Base-by-base conservation (phyloP, 345 rosid genomes). In the Toxicodendron radicans region DNA sequence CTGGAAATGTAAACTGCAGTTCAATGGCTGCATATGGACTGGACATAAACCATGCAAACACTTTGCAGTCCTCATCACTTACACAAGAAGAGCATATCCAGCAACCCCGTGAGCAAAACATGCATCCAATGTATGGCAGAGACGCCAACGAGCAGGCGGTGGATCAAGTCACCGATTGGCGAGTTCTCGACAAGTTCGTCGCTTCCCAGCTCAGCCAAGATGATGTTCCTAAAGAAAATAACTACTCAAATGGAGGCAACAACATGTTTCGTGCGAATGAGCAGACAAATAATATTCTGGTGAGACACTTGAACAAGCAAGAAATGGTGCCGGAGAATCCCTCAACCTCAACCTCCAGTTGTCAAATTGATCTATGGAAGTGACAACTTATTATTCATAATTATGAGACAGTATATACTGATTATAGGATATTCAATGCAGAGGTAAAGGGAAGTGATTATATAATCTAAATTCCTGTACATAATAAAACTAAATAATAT, bases 171-270 rank as follows among this genome's bases (percentile, higher is more conserved):
- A 91, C 87, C 0, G 96, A 91, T 71, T 91, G 96, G 96, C 85
- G 96, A 21, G 88, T 87, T 17, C 85, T 91, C 0, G 92, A 91
- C 79, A 91, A 87, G 75, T 87, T 91, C 65, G 93, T 91, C 30
- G 96, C 93, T 14, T 87, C 92, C 70, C 96, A 91, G 68, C 79
- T 91, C 38, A 91, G 96, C 74, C 90, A 87, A 54, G 93, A 83
- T 32, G 90, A 83, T 72, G 88, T 64, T 62, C 69, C 82, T 46
- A 65, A 77, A 80, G 88, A 74, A 76, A 58, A 43, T 35, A 75
- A 43, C 17, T 72, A 69, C 74, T 72, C 76, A 48, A 73, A 32
- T 63, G 81, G 68, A 59, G 64, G 74, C 46, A 60, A 65, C 66
- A 64, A 53, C 13, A 64, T 70, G 21, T 71, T 67, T 64, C 71